Conservation (phyloP, 768 basidiomycete genomes). For the Amanita exitialis region DNA sequence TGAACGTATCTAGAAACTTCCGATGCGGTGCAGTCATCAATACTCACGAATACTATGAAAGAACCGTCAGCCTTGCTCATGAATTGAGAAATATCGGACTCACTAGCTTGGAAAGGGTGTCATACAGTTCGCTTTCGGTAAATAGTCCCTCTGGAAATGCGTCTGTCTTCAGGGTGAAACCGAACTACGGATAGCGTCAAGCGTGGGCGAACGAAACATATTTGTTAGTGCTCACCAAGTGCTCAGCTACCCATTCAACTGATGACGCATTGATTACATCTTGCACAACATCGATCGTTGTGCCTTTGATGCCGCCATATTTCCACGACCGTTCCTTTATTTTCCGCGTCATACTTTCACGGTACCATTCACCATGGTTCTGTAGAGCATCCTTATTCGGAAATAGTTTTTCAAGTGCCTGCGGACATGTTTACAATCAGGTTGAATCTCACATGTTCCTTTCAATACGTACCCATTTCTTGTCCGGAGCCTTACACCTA, state of each 20-base stretch:
- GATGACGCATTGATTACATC: conserved; percentile 36
- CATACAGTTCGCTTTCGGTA: conserved; percentile 37
- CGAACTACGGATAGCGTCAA: conserved; percentile 19
- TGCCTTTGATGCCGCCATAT: conserved; percentile 22
- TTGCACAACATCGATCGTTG: conserved; percentile 35
- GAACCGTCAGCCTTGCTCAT: neutral
- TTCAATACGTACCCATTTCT: conserved; percentile 24
- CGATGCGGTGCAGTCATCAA: neutral
- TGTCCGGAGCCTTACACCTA: neutral
- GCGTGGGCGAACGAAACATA: neutral
- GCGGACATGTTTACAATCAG: neutral
- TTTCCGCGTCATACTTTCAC: conserved; percentile 16
- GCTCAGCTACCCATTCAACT: conserved; percentile 16
- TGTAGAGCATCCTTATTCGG: conserved; percentile 20
- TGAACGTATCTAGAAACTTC: neutral
- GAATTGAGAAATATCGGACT: conserved; percentile 3
- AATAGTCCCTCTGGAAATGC: conserved; percentile 30
- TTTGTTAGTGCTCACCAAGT: conserved; percentile 1
- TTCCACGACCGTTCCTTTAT: conserved; percentile 24
- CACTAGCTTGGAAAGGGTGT: conserved; percentile 28
- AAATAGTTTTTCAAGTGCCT: conserved; percentile 25
- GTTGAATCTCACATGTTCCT: conserved; percentile 5
- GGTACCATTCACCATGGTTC: conserved; percentile 20
- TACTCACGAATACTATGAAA: conserved; percentile 3
- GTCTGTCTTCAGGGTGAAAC: conserved; percentile 36